These are phyloP conservation scores for Fusarium sp. DNA, from an alignment of 2,329 filamentous ascomycete genomes.

Conservation along the genomic window DNA sequence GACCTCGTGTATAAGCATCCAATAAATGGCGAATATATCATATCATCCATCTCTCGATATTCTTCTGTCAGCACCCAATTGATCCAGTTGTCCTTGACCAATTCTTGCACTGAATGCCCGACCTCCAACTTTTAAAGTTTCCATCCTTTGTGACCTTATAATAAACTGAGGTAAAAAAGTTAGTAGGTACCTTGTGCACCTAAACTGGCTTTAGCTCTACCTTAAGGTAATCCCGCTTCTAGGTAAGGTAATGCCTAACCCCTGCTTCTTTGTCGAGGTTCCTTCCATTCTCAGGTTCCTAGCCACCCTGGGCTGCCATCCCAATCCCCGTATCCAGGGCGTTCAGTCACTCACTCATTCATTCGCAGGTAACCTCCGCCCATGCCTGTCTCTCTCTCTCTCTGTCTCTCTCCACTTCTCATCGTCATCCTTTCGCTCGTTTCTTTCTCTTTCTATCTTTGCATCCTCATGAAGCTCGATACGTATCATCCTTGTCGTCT, in stretches of 20 bases:
- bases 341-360: neutral
- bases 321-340: neutral
- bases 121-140: constrained; percentile 21
- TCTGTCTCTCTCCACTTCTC: constrained; percentile 5
- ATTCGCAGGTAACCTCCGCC: constrained; percentile 7
- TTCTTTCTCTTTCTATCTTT: constrained; percentile 9
- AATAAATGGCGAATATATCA: neutral
- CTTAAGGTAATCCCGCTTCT: constrained; percentile 3
- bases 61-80: neutral
- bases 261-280: constrained; percentile 8
- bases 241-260: neutral
- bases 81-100: neutral
- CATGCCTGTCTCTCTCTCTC: neutral
- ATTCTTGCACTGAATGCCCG: neutral
- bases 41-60: neutral
- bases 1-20: neutral
- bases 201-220: constrained; percentile 16
- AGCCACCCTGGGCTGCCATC: constrained; percentile 1
- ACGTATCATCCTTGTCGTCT: constrained; percentile 12
- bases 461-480: constrained; percentile 34
- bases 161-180: neutral
- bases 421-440: constrained; percentile 1
- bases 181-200: neutral
- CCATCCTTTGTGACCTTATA: neutral
- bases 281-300: constrained; percentile 22